Base-by-base conservation (phyloP, 164 flowering plant genomes). In the Warburgia ugandensis region DNA sequence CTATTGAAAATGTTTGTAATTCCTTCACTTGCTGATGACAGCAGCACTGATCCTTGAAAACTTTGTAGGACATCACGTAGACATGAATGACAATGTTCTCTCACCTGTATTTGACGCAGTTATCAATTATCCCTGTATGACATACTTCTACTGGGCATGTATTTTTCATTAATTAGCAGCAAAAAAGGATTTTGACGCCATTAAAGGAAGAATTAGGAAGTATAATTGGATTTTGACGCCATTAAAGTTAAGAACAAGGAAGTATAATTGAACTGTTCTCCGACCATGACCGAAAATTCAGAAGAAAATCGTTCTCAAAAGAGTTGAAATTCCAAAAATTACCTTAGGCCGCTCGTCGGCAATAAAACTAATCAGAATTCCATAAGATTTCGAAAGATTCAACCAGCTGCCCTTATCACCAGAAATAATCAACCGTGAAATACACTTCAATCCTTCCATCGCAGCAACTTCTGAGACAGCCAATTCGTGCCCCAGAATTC, bases 21-120 rank as follows among this genome's bases (percentile, higher is more conserved):
- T 31, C 72, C 80, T 71, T 86, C 94, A 68, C 99, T 86, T 3
- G 94, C 92, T 43, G 77, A 76, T 36, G 66, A 59, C 47, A 81
- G 30, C 28, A 79, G 28, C 0, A 80, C 45, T 22, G 81, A 56
- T 29, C 64, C 68, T 26, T 74, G 81, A 50, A 81, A 79, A 26
- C 68, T 72, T 58, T 68, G 71, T 13, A 94, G 58, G 38, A 75
- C 63, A 49, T 84, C 83, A 14, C 68, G 80, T 22, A 83, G 66
- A 58, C 83, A 77, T 8, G 48, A 11, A 57, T 73, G 79, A 29
- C 85, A 55, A 50, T 80, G 84, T 65, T 69, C 75, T 46, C 96
- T 83, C 26, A 89, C 95, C 99, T 94, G 74, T 45, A 33, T 46
- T 64, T 22, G 19, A 45, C 8, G n/a, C 4, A 35, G 8, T 48